Evolutionary conservation across 75 land plant genomes (phyloP), one percentile per base, ranked within the genome.

Genomic region (Sequoiadendron giganteum): DNA sequence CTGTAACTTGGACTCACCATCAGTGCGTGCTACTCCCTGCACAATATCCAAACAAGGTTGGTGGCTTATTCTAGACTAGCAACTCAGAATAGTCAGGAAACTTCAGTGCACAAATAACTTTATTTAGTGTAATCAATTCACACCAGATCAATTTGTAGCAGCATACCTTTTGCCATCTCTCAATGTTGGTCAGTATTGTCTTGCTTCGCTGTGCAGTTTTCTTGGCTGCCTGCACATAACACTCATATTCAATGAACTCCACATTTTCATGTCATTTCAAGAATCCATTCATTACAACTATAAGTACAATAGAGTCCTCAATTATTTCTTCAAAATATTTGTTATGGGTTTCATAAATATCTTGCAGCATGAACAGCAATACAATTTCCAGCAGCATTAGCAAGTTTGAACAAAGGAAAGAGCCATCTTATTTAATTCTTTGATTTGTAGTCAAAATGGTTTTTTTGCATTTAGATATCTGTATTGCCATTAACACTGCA

Each of bases 81-180:
- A 39, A 78, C 42, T 16, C 18, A 18, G 21, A 36, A 39, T 40
- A 78, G 7, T 40, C 81, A 39, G 14, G 45, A 38, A 39, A 81
- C 45, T 81, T 45, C 42, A 28, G 49, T 45, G 32, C 52, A 81
- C 3, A 43, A 85, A 39, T 85, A 61, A 55, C 72, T 56, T 14
- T n/a, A 54, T 18, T 5, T 19, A 81, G 81, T 43, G 19, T 14
- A 83, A 61, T 21, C 7, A 81, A 48, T 39, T 87, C 88, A 79
- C 58, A 87, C 48, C 10, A 77, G 42, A 86, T 86, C 38, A 42
- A 75, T 18, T 75, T 30, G 40, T 52, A 36, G 68, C 76, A 81
- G 19, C 34, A 43, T 52, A 95, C 96, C 94, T 94, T 95, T 89
- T 95, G 96, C 95, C 96, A 94, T 42, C 96, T 85, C 84, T 95